Evolutionary conservation across 495 filamentous ascomycete genomes (phyloP), one percentile per base, ranked within the genome.

Genomic region (Amniculicola lignicola): DNA sequence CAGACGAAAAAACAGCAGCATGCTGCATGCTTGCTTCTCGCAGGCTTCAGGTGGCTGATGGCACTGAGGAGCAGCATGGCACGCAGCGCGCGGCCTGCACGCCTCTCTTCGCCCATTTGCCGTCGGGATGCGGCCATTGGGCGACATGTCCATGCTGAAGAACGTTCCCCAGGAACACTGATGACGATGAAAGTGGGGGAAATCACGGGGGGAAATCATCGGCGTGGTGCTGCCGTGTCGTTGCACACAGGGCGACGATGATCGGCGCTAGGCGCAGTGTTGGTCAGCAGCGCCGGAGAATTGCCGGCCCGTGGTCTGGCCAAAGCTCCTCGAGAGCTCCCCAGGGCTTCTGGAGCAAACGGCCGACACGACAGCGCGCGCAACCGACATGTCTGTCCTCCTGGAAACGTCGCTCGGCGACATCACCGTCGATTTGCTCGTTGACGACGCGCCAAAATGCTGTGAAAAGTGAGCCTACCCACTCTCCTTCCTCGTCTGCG

Each of bases 351-450:
- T 40, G 22, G 19, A 22, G 19, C 29, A 29, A 18, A 27, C 15
- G 14, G 45, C 14, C 42, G 18, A 7, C 10, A 11, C 10, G 38
- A 16, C 24, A 31, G 12, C 40, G 15, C n/a, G 1, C 29, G n/a
- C 21, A 15, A 10, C 35, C 16, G 67, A 44, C 48, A 87, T 87
- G 84, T 84, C 89, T 51, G 90, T 92, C 9, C 78, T 96, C 27
- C 77, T 96, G 15, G 91, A 96, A 74, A 94, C 92, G 33, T 94
- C 88, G 33, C 79, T 87, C 5, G 91, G 91, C 62, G 91, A 96
- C 73, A 85, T 96, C 66, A 89, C 94, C 60, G 88, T 96, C 67
- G 91, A 96, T 71, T 79, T 96, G 21, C 71, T 95, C 49, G 82
- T 90, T 39, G 86, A 93, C 63, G 85, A 90, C 63, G 88, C 88